Evolutionary conservation across 2,329 filamentous ascomycete species (phyloP).

Genomic region (Epichloe hybrida): DNA sequence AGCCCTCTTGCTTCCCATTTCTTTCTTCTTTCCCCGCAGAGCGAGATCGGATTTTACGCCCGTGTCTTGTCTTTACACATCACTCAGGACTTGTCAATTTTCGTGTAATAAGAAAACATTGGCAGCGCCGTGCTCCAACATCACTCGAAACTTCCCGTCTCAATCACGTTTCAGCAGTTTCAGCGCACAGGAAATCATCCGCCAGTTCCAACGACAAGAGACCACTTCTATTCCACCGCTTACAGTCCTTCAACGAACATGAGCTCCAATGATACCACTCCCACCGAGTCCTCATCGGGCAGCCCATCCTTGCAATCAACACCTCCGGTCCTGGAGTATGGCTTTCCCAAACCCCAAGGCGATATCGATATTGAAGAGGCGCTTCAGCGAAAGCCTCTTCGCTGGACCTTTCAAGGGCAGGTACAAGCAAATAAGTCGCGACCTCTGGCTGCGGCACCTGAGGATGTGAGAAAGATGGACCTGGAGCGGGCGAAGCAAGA

Average conservation of each 20-base stretch:
- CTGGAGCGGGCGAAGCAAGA: conserved; percentile 35
- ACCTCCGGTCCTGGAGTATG: conserved; percentile 15
- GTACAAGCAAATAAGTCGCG: conserved; percentile 19
- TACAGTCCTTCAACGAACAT: background rate
- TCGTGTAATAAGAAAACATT: too few relatives aligned
- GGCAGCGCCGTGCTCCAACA: background rate
- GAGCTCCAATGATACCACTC: background rate
- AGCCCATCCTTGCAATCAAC: conserved; percentile 14
- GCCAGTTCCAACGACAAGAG: background rate
- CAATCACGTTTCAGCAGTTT: background rate
- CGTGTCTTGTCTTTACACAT: too few relatives aligned
- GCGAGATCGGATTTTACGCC: too few relatives aligned
- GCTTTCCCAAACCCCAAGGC: conserved; percentile 26
- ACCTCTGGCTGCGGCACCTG: conserved; percentile 9
- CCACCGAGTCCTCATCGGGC: background rate
- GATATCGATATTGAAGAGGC: conserved; percentile 29
- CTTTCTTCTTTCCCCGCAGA: too few relatives aligned
- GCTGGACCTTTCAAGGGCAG: conserved; percentile 26
- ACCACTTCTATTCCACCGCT: background rate
- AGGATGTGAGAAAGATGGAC: conserved; percentile 23
- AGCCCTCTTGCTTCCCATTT: too few relatives aligned
- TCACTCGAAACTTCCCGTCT: background rate
- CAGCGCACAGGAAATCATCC: background rate
- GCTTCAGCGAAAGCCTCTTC: conserved; percentile 29
- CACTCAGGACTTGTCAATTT: too few relatives aligned